Evolutionary conservation across 2,329 filamentous ascomycete species (phyloP), one percentile per base, ranked within the genome.

Genomic region (Cladophialophora carrionii): DNA sequence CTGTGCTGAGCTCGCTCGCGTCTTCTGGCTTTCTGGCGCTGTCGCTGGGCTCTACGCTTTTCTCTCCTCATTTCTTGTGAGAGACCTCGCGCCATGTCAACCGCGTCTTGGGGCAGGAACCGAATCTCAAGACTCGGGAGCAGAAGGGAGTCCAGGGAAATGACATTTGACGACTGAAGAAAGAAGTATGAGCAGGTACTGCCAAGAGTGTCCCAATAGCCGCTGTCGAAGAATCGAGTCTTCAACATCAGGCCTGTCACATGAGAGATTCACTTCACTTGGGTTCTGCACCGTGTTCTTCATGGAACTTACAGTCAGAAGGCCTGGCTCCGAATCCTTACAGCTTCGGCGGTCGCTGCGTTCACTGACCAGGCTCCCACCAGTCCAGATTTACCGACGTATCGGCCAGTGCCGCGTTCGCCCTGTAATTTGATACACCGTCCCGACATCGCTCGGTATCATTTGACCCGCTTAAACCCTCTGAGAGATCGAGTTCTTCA

Each of bases 311-410:
- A 7, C 57, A 26, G n/a, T 34, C 17, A 43, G 6, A 51, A 29
- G 6, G 9, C 10, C 20, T 1, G 9, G 48, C 48, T 29, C 6
- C 26, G 26, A 29, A 26, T 17, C n/a, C 48, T 9, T 26, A 22
- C 22, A 51, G 4, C 20, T 51, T 10, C 4, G n/a, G 37, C 37
- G n/a, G 37, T 43, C 7, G 37, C 24, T 0, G 2, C 9, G 20
- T 29, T 60, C 29, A 51, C 31, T 53, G 20, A 20, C 31, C 57
- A 6, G 48, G 57, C 26, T 58, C 56, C 56, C 56, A 58, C 17
- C n/a, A 22, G 26, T 58, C n/a, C 20, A 58, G 48, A 37, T 48
- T 48, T 9, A 55, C n/a, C 37, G 20, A 2, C 7, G 1, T n/a
- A 34, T 14, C 9, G 26, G 12, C 26, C 29, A 55, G 22, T 3